These are phyloP conservation scores for Zygnema circumcarinatum DNA, from an alignment of 139 green algal species.

Conservation along the genomic window DNA sequence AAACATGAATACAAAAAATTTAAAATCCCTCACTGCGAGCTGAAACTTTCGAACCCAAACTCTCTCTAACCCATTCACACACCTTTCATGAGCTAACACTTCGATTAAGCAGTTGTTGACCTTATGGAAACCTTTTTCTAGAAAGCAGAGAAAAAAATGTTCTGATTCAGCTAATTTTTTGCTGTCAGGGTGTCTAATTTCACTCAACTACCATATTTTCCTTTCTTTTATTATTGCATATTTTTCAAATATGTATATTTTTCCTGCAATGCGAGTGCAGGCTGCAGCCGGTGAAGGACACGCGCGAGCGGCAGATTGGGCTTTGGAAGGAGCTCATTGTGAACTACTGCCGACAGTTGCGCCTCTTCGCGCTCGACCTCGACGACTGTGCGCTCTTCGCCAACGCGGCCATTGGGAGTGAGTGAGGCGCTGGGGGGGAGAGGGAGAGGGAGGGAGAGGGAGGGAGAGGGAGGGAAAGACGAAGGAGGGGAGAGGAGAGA, in stretches of 20 bases:
- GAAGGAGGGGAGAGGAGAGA: background rate
- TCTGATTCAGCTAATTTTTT: too few relatives aligned
- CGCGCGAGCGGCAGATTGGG: constrained; percentile 36
- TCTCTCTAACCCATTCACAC: background rate
- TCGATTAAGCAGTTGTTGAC: background rate
- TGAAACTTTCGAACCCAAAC: background rate
- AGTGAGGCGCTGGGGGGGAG: background rate
- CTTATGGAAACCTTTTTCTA: background rate
- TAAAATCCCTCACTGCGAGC: background rate
- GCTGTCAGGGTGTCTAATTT: too few relatives aligned
- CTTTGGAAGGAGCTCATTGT: constrained; percentile 60
- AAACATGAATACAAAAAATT: background rate
- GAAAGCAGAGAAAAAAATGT: too few relatives aligned
- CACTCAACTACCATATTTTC: too few relatives aligned
- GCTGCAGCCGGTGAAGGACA: constrained; percentile 53
- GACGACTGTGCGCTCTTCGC: constrained; percentile 54
- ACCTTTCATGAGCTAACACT: background rate
- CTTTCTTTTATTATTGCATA: background rate
- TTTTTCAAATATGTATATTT: constrained; percentile 6
- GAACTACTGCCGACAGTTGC: constrained; percentile 39
- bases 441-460: background rate
- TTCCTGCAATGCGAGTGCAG: background rate
- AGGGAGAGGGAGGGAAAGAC: background rate
- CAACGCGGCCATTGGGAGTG: constrained; percentile 27
- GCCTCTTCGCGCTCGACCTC: constrained; percentile 4